phyloP scores from a whole-genome alignment of 2,329 filamentous ascomycete species.

The Magnaporthiopsis rhizophila region DNA sequence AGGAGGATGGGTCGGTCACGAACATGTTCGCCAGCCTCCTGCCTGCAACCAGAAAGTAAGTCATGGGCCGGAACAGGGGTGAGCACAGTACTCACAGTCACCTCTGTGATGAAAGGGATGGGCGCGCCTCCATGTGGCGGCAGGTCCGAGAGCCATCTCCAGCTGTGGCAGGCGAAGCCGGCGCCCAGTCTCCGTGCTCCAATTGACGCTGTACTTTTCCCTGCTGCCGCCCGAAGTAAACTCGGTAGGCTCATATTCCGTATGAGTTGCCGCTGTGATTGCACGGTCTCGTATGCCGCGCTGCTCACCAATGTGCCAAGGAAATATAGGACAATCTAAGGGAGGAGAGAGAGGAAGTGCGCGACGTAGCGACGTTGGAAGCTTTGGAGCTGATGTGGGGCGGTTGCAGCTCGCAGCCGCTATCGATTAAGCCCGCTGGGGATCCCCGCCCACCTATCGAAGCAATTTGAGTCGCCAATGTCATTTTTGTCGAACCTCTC shows the following conservation, averaged over 20 bases:
- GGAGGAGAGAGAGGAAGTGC: background rate
- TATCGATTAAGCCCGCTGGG: background rate
- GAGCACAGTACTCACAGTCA: constrained; percentile 32
- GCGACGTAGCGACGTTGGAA: background rate
- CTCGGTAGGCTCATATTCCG: constrained; percentile 1
- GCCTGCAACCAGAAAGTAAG: constrained; percentile 37
- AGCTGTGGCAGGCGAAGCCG: background rate
- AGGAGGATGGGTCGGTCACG: constrained; percentile 23
- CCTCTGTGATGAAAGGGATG: constrained; percentile 52
- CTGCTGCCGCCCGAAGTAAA: background rate
- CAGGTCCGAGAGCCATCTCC: background rate
- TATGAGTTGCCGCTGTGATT: background rate
- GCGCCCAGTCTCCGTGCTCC: background rate
- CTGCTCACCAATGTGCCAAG: background rate
- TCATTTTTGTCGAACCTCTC: background rate
- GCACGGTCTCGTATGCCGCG: background rate
- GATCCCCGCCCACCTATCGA: too few species aligned
- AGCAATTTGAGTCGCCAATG: background rate
- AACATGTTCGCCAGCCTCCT: constrained; percentile 72
- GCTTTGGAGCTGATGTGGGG: background rate
- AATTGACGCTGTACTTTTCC: background rate
- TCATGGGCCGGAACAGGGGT: background rate
- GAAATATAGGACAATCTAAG: background rate
- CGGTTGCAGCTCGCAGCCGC: background rate
- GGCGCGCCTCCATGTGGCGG: constrained; percentile 36